Conservation (phyloP, 495 filamentous ascomycete species). For the Parachaetomium inaequale region DNA sequence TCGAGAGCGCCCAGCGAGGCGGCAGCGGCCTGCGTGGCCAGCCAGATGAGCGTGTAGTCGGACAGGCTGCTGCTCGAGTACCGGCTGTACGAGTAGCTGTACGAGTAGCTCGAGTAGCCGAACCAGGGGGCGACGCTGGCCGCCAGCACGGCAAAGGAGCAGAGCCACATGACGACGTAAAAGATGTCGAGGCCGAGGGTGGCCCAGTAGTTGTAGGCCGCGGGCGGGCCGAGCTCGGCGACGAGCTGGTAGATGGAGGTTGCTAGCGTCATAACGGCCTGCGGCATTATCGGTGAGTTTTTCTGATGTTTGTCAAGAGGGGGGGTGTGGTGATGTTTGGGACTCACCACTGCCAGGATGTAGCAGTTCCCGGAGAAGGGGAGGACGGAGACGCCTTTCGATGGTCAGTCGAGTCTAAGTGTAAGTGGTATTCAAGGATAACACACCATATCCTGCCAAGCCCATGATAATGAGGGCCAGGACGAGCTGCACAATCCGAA, state of each 20-base stretch:
- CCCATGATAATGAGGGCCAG: conserved; percentile 64
- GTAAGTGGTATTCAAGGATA: background rate
- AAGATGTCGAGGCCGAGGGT: conserved; percentile 45
- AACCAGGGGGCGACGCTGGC: conserved; percentile 31
- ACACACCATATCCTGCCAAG: conserved; percentile 61
- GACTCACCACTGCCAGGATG: conserved; percentile 42
- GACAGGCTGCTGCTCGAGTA: too few species aligned
- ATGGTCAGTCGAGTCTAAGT: background rate
- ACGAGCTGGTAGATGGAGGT: conserved; percentile 44
- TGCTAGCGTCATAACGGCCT: conserved; percentile 42
- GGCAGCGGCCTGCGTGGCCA: conserved; percentile 12
- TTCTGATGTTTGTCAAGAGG: background rate
- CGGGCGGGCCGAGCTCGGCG: conserved; percentile 26
- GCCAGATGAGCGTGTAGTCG: conserved; percentile 22
- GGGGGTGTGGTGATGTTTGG: background rate
- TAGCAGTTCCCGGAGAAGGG: conserved; percentile 32
- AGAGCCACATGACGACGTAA: conserved; percentile 45
- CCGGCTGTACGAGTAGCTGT: conserved; percentile 15
- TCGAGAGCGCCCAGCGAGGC: conserved; percentile 38
- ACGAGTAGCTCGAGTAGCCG: conserved; percentile 21
- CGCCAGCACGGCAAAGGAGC: conserved; percentile 42
- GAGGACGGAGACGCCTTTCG: conserved; percentile 28
- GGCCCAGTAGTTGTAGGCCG: conserved; percentile 50
- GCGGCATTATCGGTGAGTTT: background rate
- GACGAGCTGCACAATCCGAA: conserved; percentile 61